Evolutionary conservation across 305 asterid species (phyloP), one percentile per base, ranked within the genome.

Genomic region (Fraxinus paxiana): DNA sequence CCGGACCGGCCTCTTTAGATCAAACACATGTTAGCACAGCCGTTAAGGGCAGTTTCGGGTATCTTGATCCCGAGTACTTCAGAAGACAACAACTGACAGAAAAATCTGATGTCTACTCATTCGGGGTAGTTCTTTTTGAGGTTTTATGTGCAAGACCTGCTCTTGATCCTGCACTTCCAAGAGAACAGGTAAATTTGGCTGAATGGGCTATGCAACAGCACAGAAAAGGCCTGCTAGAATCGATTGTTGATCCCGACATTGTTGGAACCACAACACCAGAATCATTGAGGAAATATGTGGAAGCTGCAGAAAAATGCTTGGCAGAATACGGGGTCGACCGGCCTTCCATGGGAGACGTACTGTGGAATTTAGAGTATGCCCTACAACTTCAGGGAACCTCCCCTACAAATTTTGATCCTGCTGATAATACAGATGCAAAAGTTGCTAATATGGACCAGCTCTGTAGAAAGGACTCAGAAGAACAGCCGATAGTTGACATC

Each of bases 11-110:
- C 0, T 89, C 95, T 0, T 43, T 92, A 33, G 99, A 95, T 17
- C 97, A 94, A 78, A 92, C 99, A 0, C 98, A 92, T 5, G 99
- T 94, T 1, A 95, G 99, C 88, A 95, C 98, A 0, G 98, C 97
- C 0, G 99, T 95, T 34, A 95, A 95, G 86, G 99, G 98, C 0
- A 95, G 99, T 73, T 95, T 94, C 31, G 98, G 98, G 5, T 95
- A 95, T 77, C 93, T 95, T 0, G 99, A 95, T 84, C 99, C 99
- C 0, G 97, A 95, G 82, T 95, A 95, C 89, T 95, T 95, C 87
- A 87, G 97, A 73, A 86, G 99, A 78, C 97, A 93, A 80, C 98
- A 93, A 75, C 87, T 95, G 61, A 95, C 98, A 0, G 98, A 91
- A 65, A 93, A 95, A 48, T 93, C 98, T 0, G 97, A 93, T 69